Evolutionary conservation across 1,139 yeast genomes (phyloP).

Genomic region (Suhomyces taliae): DNA sequence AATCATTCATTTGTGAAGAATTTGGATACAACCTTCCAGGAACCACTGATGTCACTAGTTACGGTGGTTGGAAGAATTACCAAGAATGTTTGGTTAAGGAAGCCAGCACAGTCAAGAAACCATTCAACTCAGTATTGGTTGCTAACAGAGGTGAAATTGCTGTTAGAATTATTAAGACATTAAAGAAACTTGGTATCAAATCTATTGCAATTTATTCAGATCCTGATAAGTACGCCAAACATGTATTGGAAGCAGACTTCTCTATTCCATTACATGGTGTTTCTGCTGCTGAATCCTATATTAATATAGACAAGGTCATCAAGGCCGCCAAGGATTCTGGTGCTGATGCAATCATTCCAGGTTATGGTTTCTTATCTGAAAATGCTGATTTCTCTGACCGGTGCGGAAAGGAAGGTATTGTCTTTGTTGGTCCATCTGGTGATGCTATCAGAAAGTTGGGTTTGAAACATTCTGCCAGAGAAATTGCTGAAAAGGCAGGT

Average conservation of each 20-base stretch:
- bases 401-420: constrained; percentile 77
- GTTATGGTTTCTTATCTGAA: constrained; percentile 94
- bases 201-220: constrained; percentile 90
- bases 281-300: constrained; percentile 88
- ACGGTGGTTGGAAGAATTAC: constrained; percentile 86
- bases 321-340: constrained; percentile 79
- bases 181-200: constrained; percentile 73
- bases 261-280: constrained; percentile 77
- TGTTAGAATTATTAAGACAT: constrained; percentile 84
- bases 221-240: constrained; percentile 85
- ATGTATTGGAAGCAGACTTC: constrained; percentile 78
- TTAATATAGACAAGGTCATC: constrained; percentile 79
- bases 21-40: constrained; percentile 71
- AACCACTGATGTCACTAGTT: constrained; percentile 73
- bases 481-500: constrained; percentile 80
- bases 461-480: constrained; percentile 93
- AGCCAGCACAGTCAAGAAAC: constrained; percentile 42
- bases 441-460: constrained; percentile 89
- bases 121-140: constrained; percentile 81
- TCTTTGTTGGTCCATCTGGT: constrained; percentile 94
- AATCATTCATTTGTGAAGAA: constrained; percentile 94
- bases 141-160: constrained; percentile 99
- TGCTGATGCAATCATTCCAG: constrained; percentile 94
- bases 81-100: constrained; percentile 39
- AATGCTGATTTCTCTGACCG: constrained; percentile 94